Evolutionary conservation across 345 rosid species (phyloP).

Genomic region (Jatropha curcas): DNA sequence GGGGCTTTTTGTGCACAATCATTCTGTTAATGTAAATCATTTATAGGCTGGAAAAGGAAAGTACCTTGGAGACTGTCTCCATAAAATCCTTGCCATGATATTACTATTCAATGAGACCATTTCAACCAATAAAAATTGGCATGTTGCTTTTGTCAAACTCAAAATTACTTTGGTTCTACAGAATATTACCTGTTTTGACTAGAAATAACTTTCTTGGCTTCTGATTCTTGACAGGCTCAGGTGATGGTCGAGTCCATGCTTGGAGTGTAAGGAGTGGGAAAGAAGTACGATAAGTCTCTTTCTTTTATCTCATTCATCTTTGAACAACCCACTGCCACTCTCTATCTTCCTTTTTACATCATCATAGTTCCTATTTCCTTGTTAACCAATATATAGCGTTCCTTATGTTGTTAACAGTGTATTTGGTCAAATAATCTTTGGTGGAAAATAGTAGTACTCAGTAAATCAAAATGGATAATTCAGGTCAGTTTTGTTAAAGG

Average conservation of each 20-base stretch:
- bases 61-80: neutral
- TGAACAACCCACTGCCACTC: neutral
- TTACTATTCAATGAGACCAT: neutral
- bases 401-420: neutral
- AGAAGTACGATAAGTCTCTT: conserved; percentile 55
- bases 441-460: neutral
- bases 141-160: neutral
- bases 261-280: conserved; percentile 88
- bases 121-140: neutral
- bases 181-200: neutral
- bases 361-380: neutral
- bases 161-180: neutral
- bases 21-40: neutral
- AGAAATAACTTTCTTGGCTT: conserved; percentile 15
- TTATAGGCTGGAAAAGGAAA: neutral
- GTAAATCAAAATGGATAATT: neutral
- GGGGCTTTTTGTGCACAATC: neutral
- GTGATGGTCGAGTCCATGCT: conserved; percentile 89
- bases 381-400: neutral
- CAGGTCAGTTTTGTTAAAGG: too few relatives aligned
- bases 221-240: conserved; percentile 60
- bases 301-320: conserved; percentile 7
- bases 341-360: neutral
- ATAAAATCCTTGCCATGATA: neutral
- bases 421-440: neutral